Conservation (phyloP, 2,329 filamentous ascomycete species). For the Aspergillus spinulosporus region DNA sequence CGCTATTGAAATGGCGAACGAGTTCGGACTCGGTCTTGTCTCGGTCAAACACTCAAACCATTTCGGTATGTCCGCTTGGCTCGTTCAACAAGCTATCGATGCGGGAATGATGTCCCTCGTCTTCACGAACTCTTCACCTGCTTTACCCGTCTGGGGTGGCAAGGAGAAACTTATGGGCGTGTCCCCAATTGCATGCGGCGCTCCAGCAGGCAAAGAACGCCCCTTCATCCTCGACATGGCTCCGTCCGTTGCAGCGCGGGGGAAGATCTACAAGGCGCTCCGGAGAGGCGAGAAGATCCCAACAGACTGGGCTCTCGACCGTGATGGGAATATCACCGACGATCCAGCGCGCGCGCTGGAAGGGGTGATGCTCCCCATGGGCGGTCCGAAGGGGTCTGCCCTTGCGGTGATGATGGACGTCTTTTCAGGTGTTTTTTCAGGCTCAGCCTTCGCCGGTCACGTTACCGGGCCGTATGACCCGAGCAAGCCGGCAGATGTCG, state of each 20-base stretch:
- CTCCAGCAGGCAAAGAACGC: slow-evolving; percentile 60
- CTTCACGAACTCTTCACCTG: slow-evolving; percentile 71
- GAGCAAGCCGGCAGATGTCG: slow-evolving; percentile 67
- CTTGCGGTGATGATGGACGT: slow-evolving; percentile 86
- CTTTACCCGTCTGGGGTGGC: slow-evolving; percentile 70
- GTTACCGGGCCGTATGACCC: slow-evolving; percentile 77
- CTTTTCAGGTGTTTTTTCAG: slow-evolving; percentile 73
- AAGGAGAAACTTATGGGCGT: slow-evolving; percentile 70
- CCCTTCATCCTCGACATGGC: slow-evolving; percentile 60
- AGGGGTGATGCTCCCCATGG: slow-evolving; percentile 84
- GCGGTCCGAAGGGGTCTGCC: slow-evolving; percentile 77
- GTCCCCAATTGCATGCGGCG: slow-evolving; percentile 71
- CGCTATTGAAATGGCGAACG: slow-evolving; percentile 67
- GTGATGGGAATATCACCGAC: slow-evolving; percentile 66
- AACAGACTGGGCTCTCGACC: slow-evolving; percentile 70
- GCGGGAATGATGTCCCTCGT: slow-evolving; percentile 69
- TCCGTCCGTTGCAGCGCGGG: slow-evolving; percentile 46
- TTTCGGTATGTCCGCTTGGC: slow-evolving; percentile 80
- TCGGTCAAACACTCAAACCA: slow-evolving; percentile 76
- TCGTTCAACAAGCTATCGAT: slow-evolving; percentile 75
- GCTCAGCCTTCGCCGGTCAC: slow-evolving; percentile 74
- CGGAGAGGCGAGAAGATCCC: slow-evolving; percentile 48
- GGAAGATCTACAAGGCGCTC: slow-evolving; percentile 49
- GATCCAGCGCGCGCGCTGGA: slow-evolving; percentile 70
- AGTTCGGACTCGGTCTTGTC: slow-evolving; percentile 71